Percentiles rank a stretch among this genome's conserved stretches.
Conservation (phyloP, 768 basidiomycete species). For the Multifurca ochricompacta region DNA sequence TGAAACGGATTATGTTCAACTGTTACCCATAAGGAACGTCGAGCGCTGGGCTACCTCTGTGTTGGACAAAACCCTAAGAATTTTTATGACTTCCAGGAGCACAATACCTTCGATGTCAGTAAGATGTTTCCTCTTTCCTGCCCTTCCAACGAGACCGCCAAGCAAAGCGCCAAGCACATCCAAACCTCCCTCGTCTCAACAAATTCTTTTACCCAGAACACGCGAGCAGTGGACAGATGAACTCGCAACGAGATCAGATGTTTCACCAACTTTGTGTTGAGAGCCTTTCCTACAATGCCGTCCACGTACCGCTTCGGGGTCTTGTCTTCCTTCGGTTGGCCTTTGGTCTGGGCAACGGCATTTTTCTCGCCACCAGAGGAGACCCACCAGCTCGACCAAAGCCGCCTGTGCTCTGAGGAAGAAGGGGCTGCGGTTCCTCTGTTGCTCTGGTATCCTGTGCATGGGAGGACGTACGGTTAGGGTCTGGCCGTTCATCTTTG, state of each 20-base stretch:
- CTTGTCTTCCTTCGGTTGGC: conserved; percentile 33
- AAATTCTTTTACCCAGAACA: conserved; percentile 76
- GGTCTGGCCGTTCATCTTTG: conserved; percentile 34
- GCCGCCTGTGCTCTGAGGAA: conserved; percentile 67
- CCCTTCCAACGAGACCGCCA: conserved; percentile 54
- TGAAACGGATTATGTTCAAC: conserved; percentile 27
- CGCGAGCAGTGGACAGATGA: conserved; percentile 73
- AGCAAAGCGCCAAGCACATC: conserved; percentile 52
- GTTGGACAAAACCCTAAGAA: conserved; percentile 75
- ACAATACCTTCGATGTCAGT: conserved; percentile 61
- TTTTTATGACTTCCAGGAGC: conserved; percentile 68
- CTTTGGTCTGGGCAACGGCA: conserved; percentile 23
- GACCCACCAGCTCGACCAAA: conserved; percentile 73
- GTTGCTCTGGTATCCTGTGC: conserved; percentile 6
- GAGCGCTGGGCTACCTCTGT: conserved; percentile 53
- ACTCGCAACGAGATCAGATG: conserved; percentile 78
- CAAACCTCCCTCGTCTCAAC: conserved; percentile 59
- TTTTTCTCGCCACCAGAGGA: conserved; percentile 52
- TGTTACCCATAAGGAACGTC: background rate
- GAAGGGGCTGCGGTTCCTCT: conserved; percentile 30
- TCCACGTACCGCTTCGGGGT: conserved; percentile 59
- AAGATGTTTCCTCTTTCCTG: conserved; percentile 50
- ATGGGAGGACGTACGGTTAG: background rate
- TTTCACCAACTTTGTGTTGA: conserved; percentile 59
- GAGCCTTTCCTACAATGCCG: conserved; percentile 46